These are phyloP conservation scores for carrot (Daucus carota) DNA, from an alignment of 129 eudicot genomes.

Conservation along the genomic window DNA sequence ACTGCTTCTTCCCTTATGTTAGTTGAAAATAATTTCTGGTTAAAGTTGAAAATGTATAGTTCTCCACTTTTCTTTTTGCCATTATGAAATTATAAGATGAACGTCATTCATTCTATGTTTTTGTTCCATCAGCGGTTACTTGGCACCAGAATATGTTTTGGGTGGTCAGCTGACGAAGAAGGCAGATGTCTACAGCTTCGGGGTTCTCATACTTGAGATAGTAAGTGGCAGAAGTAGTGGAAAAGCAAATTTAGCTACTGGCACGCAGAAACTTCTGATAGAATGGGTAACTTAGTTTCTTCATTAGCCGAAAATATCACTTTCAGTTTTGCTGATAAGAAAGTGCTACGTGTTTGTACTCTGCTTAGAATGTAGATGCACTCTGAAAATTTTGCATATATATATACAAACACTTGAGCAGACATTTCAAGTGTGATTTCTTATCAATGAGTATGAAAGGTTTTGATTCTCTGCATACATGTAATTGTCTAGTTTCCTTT, in stretches of 20 bases:
- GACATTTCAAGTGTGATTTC: neutral
- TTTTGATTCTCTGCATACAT: neutral
- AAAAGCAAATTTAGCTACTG: constrained; percentile 32
- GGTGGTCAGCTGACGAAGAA: constrained; percentile 83
- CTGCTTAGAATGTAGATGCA: neutral
- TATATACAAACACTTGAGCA: neutral
- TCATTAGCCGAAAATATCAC: neutral
- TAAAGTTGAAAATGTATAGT: neutral
- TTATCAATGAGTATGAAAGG: neutral
- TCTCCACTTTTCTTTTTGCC: neutral
- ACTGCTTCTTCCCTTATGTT: neutral
- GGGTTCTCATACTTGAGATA: no score
- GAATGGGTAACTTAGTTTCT: constrained; percentile 64
- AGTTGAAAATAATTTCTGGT: neutral
- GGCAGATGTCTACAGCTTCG: constrained; percentile 90
- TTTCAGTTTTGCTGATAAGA: neutral
- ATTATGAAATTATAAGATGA: neutral
- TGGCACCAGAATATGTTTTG: constrained; percentile 91
- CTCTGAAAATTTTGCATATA: neutral
- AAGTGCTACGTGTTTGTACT: neutral
- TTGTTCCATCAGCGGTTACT: constrained; percentile 61
- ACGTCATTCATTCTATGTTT: neutral
- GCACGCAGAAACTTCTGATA: constrained; percentile 44
- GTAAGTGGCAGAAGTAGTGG: constrained; percentile 69
- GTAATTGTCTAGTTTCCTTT: neutral